phyloP scores from a whole-genome alignment of 2,329 filamentous ascomycete genomes.

The Ascocoryne sarcoides region DNA sequence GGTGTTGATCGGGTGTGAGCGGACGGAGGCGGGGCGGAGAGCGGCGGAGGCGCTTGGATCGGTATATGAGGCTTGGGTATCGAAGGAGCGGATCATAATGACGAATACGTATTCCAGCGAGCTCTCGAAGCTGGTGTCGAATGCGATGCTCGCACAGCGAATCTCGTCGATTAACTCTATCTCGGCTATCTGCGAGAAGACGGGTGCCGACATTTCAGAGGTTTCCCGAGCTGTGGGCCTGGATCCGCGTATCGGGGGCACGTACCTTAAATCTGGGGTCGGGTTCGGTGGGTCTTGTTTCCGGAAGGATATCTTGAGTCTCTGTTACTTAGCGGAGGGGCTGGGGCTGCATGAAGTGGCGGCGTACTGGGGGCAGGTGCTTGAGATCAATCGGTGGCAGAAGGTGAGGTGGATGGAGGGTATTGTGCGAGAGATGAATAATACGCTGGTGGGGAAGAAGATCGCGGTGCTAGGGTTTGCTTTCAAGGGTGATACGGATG shows the following conservation, averaged over 20 bases:
- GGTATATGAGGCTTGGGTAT: conserved; percentile 66
- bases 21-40: conserved; percentile 47
- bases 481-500: conserved; percentile 72
- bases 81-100: conserved; percentile 55
- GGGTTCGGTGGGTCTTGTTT: conserved; percentile 78
- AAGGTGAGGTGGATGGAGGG: conserved; percentile 58
- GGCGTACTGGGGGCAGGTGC: conserved; percentile 65
- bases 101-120: conserved; percentile 73
- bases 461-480: conserved; percentile 65
- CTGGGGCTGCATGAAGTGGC: conserved; percentile 63
- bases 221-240: conserved; percentile 58
- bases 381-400: conserved; percentile 70
- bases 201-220: conserved; percentile 67
- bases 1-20: conserved; percentile 63
- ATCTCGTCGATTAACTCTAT: conserved; percentile 77
- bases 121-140: conserved; percentile 69
- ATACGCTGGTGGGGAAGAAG: conserved; percentile 62
- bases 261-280: conserved; percentile 65
- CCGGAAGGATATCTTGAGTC: conserved; percentile 68
- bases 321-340: conserved; percentile 65
- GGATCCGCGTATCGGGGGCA: conserved; percentile 62
- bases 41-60: conserved; percentile 56
- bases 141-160: conserved; percentile 71
- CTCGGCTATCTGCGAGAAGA: conserved; percentile 70
- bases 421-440: conserved; percentile 58